Evolutionary conservation across 2,329 filamentous ascomycete genomes (phyloP), one percentile per base, ranked within the genome.

Genomic region (Lecanicillium sp.): DNA sequence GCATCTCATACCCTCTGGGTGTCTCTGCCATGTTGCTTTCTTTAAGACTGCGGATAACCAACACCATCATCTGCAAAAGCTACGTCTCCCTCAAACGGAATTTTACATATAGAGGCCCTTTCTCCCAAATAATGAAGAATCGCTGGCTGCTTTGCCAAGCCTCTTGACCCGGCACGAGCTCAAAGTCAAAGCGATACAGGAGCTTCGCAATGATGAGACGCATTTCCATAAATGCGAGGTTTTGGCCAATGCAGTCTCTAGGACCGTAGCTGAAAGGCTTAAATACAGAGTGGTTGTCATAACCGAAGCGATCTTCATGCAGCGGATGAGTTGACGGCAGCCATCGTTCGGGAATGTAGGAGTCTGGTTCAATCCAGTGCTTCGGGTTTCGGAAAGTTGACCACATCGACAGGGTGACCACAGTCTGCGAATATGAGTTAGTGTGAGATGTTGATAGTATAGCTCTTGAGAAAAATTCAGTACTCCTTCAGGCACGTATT

Each of bases 291-390:
- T 49, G 49, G 9, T 53, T 60, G 44, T 75, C 70, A n/a, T 39
- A 38, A 1, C 46, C 48, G 46, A 64, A 73, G 3, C 52, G 52
- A 4, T 51, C 44, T 9, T 64, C 59, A 11, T 53, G 56, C 1
- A 67, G 48, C 40, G 44, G 42, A 18, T 53, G 49, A 3, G 45
- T 42, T 2, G 37, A 9, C 1, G 47, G 25, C 5, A 54, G 44
- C 58, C 66, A 75, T 0, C 71, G 59, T 47, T 75, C 68, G 0
- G 72, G 72, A 5, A 54, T 56, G 47, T 64, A 77, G 0, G 48
- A 50, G 16, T 64, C 53, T 1, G 71, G 63, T 2, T 68, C 56
- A 9, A 54, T 55, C 48, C 71, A 76, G 46, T 69, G 57, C 9
- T 53, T 48, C 2, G 60, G 54, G 35, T 62, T 63, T 43, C 63